These are phyloP conservation scores for Jaminaea rosea DNA, from an alignment of 1,284 basidiomycete species.

Conservation along the genomic window DNA sequence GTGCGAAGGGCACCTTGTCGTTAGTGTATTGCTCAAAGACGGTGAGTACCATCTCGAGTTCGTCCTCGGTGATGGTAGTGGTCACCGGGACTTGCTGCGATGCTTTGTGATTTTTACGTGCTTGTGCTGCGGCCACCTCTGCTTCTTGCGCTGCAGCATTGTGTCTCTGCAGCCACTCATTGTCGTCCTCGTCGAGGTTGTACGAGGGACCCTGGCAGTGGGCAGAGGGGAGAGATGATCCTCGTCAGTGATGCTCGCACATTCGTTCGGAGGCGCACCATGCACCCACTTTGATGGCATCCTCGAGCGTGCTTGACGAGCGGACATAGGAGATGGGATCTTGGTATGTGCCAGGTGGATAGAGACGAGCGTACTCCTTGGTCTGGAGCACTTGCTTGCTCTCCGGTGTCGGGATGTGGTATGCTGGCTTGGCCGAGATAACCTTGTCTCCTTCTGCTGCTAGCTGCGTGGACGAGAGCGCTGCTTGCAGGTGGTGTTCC, in stretches of 20 bases:
- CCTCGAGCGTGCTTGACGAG: slow-evolving; percentile 81
- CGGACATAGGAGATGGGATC: slow-evolving; percentile 62
- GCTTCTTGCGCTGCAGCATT: slow-evolving; percentile 85
- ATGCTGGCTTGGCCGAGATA: slow-evolving; percentile 22
- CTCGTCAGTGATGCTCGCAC: not conserved
- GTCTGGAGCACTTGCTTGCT: slow-evolving; percentile 28
- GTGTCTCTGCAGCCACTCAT: slow-evolving; percentile 83
- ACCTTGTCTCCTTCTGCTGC: slow-evolving; percentile 21
- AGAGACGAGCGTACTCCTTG: slow-evolving; percentile 29
- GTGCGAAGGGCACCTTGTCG: slow-evolving; percentile 78
- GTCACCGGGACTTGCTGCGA: slow-evolving; percentile 50
- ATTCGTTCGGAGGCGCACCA: no score
- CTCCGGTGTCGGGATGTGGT: slow-evolving; percentile 46
- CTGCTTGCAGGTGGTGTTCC: slow-evolving; percentile 45
- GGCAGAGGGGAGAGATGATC: not conserved
- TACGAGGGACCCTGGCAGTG: slow-evolving; percentile 68
- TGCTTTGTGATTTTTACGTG: slow-evolving; percentile 55
- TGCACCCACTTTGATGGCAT: slow-evolving; percentile 57
- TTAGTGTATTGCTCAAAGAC: slow-evolving; percentile 84
- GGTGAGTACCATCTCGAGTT: slow-evolving; percentile 91
- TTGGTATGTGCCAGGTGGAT: slow-evolving; percentile 38
- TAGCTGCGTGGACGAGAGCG: slow-evolving; percentile 43
- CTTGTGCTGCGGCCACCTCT: slow-evolving; percentile 71
- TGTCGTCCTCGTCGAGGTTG: slow-evolving; percentile 92
- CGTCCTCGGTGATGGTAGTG: slow-evolving; percentile 59